These are phyloP conservation scores for Penicillium lagena DNA, from an alignment of 495 filamentous ascomycete genomes.

Conservation along the genomic window DNA sequence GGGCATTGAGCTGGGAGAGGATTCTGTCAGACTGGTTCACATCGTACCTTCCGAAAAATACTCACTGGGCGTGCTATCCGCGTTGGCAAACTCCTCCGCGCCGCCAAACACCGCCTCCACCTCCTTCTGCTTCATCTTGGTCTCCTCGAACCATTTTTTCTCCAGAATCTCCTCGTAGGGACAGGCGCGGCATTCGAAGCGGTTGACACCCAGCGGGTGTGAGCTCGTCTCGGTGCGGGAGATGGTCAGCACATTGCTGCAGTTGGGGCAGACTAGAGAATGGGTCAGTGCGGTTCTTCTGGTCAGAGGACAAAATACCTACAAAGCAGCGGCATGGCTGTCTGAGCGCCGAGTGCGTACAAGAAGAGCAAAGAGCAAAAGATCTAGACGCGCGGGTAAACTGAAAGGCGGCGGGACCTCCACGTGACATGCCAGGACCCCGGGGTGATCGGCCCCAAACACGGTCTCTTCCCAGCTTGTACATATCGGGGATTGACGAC, in stretches of 20 bases:
- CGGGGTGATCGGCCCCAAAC: too few species aligned
- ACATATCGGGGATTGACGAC: too few species aligned
- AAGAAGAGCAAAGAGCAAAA: not conserved
- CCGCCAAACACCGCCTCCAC: conserved; percentile 90
- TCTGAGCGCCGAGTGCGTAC: not conserved
- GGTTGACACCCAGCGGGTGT: conserved; percentile 51
- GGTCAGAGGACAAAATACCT: too few species aligned
- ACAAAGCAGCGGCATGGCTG: conserved; percentile 36
- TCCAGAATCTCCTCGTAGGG: conserved; percentile 79
- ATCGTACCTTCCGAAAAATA: not conserved
- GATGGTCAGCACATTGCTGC: conserved; percentile 80
- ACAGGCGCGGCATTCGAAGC: conserved; percentile 89
- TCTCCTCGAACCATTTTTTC: conserved; percentile 68
- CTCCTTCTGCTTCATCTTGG: conserved; percentile 66
- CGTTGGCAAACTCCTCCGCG: conserved; percentile 80
- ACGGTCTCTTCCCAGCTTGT: too few species aligned
- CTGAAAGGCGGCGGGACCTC: conserved; percentile 3
- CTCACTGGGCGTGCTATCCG: conserved; percentile 66
- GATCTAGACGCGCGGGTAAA: conserved; percentile 22
- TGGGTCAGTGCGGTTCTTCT: conserved; percentile 11
- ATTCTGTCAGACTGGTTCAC: conserved; percentile 4
- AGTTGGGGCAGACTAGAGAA: conserved; percentile 78
- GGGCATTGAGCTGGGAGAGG: conserved; percentile 62
- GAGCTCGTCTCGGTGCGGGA: conserved; percentile 47
- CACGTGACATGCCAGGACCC: too few species aligned